These are phyloP conservation scores for Saitozyma podzolica DNA, from an alignment of 768 basidiomycete genomes.

Conservation along the genomic window DNA sequence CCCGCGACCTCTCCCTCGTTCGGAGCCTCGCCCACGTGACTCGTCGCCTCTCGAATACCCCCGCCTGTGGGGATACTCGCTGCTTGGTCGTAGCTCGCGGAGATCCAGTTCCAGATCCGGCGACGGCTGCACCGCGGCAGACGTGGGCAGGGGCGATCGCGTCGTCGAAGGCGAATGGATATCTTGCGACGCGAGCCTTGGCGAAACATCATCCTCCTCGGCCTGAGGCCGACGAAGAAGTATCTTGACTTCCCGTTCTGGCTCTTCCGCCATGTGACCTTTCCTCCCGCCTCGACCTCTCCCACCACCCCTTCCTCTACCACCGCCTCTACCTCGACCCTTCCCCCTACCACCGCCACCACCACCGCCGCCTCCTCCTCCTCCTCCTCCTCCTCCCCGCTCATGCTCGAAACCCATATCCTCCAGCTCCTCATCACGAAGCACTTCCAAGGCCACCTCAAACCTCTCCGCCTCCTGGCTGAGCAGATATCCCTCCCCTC, in stretches of 20 bases:
- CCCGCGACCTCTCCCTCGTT: conserved; percentile 6
- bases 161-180: background rate
- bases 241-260: conserved; percentile 37
- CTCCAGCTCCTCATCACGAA: conserved; percentile 41
- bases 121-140: background rate
- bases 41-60: background rate
- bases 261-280: conserved; percentile 16
- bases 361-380: conserved; percentile 14
- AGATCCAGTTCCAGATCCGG: background rate
- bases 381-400: conserved; percentile 6
- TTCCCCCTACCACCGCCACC: conserved; percentile 18
- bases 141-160: background rate
- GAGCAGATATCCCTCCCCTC: conserved; percentile 38
- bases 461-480: conserved; percentile 43
- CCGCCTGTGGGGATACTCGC: background rate
- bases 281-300: conserved; percentile 4
- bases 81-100: background rate
- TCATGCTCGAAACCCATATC: conserved; percentile 19
- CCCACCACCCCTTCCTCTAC: conserved; percentile 7
- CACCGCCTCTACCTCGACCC: background rate
- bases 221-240: conserved; percentile 30
- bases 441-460: conserved; percentile 34
- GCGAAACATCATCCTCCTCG: background rate
- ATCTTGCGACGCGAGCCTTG: background rate
- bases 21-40: background rate